A percentile compares a stretch with the other conserved stretches of the same genome.
These are phyloP conservation scores for Cytospora paraplurivora DNA, from an alignment of 2,329 filamentous ascomycete species.

Conservation along the genomic window DNA sequence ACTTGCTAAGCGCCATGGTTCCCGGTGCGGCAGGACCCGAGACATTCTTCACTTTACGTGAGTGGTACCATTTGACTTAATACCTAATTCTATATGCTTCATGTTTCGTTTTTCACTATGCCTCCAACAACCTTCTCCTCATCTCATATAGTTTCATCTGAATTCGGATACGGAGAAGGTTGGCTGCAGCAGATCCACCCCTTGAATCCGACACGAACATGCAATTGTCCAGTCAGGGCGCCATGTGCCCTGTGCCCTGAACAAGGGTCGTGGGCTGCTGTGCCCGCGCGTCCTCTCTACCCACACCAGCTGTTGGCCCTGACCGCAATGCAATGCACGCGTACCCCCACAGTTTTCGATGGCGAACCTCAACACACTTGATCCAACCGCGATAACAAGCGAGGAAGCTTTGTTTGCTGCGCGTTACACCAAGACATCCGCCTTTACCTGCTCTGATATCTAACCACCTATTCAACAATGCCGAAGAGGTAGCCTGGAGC, in stretches of 20 bases:
- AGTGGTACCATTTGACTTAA: neutral
- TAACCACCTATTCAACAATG: conserved; percentile 11
- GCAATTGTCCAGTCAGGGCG: neutral
- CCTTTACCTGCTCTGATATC: neutral
- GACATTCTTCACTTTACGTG: neutral
- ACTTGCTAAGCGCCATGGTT: neutral
- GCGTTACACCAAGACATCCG: neutral
- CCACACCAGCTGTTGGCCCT: neutral
- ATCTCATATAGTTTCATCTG: neutral
- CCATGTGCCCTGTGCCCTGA: neutral
- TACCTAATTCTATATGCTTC: neutral
- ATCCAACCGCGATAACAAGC: neutral
- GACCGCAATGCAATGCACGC: neutral
- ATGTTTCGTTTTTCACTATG: neutral
- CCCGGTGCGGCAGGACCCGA: neutral
- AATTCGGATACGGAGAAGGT: neutral
- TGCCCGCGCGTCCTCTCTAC: neutral
- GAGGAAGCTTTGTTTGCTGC: neutral
- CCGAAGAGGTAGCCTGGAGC: conserved; percentile 21
- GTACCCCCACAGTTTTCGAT: neutral
- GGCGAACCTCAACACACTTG: neutral
- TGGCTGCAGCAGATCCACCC: neutral
- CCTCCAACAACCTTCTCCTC: neutral
- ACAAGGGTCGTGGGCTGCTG: neutral
- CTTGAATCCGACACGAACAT: neutral